A percentile compares a stretch with the other conserved stretches of the same genome.
phyloP scores from a whole-genome alignment of 768 basidiomycete species.

The Peribolospora baueri region DNA sequence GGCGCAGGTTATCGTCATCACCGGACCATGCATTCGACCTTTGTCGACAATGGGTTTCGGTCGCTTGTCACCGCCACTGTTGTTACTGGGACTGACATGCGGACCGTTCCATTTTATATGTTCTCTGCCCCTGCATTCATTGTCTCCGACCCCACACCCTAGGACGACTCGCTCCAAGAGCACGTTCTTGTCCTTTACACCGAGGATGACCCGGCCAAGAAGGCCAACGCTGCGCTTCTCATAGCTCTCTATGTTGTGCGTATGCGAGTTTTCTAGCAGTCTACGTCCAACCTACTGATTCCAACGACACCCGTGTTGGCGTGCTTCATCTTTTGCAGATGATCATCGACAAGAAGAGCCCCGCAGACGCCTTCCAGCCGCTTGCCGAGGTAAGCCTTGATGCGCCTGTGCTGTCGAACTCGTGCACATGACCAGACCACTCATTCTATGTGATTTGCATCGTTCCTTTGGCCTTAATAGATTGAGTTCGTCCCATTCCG shows the following conservation, averaged over 20 bases:
- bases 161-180: constrained; percentile 52
- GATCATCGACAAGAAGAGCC: constrained; percentile 68
- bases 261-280: constrained; percentile 5
- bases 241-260: constrained; percentile 79
- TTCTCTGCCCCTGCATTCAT: constrained; percentile 19
- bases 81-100: constrained; percentile 3
- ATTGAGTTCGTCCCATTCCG: constrained; percentile 85
- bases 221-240: constrained; percentile 82
- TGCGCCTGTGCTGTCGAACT: too few relatives aligned
- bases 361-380: constrained; percentile 87
- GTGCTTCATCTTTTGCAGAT: constrained; percentile 31
- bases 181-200: constrained; percentile 70
- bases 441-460: too few relatives aligned
- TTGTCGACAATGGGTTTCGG: background rate
- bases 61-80: constrained; percentile 1
- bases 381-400: constrained; percentile 31
- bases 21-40: too few relatives aligned
- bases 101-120: constrained; percentile 12
- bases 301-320: background rate
- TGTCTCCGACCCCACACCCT: constrained; percentile 11
- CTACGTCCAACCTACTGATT: background rate
- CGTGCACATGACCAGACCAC: too few relatives aligned
- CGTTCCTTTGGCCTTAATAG: constrained; percentile 14
- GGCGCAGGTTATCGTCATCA: background rate
- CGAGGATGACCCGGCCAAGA: constrained; percentile 55